Evolutionary conservation across 768 basidiomycete species (phyloP).

Genomic region (Galerina sulciceps): DNA sequence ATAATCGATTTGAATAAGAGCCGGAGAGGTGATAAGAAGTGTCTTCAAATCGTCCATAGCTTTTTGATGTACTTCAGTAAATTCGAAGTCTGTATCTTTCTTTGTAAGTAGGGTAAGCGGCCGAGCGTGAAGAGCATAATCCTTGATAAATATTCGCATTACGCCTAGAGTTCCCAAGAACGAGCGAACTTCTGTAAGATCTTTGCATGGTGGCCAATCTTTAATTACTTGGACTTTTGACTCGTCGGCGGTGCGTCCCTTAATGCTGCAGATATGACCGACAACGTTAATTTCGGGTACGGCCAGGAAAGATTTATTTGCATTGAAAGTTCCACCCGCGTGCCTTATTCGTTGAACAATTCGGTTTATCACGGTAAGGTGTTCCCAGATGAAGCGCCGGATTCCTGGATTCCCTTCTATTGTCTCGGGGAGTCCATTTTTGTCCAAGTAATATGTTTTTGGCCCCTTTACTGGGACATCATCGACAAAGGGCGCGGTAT

Average conservation of each 20-base stretch:
- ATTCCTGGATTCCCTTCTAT: slow-evolving; percentile 27
- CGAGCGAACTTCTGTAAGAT: slow-evolving; percentile 20
- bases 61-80: slow-evolving; percentile 21
- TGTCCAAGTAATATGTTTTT: slow-evolving; percentile 21
- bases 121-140: slow-evolving; percentile 21
- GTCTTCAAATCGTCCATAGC: slow-evolving; percentile 18
- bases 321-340: slow-evolving; percentile 35
- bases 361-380: slow-evolving; percentile 34
- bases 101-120: slow-evolving; percentile 28
- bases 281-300: slow-evolving; percentile 10
- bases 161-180: slow-evolving; percentile 34
- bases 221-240: slow-evolving; percentile 26
- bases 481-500: slow-evolving; percentile 14
- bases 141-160: slow-evolving; percentile 30
- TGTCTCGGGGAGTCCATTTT: slow-evolving; percentile 18
- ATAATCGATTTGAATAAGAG: slow-evolving; percentile 20
- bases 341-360: slow-evolving; percentile 36
- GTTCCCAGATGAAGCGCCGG: slow-evolving; percentile 39
- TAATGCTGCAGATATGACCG: slow-evolving; percentile 35
- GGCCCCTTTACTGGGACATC: slow-evolving; percentile 25
- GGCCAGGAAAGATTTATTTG: slow-evolving; percentile 27
- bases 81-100: slow-evolving; percentile 32
- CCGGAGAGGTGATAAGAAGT: slow-evolving; percentile 2
- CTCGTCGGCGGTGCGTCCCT: slow-evolving; percentile 32
- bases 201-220: slow-evolving; percentile 30